phyloP scores from a whole-genome alignment of 2,329 filamentous ascomycete genomes.

The Tolypocladium paradoxum region DNA sequence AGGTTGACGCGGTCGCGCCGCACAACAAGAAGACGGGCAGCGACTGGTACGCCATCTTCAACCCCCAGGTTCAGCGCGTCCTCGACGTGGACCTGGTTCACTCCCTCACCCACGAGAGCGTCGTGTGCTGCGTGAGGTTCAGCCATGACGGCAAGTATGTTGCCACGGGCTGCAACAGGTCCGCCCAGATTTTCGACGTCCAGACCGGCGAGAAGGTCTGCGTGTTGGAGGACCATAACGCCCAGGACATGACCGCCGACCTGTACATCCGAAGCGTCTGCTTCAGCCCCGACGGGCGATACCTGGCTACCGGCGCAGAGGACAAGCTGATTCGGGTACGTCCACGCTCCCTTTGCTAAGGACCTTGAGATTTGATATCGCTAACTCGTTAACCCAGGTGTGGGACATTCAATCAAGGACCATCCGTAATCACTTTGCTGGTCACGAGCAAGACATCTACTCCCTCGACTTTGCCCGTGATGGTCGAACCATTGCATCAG shows the following conservation, averaged over 20 bases:
- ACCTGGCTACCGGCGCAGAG: constrained; percentile 89
- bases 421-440: constrained; percentile 89
- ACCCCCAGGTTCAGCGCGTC: constrained; percentile 77
- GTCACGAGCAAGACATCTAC: constrained; percentile 98
- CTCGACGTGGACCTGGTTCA: constrained; percentile 92
- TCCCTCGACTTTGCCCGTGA: constrained; percentile 91
- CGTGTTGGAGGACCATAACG: constrained; percentile 78
- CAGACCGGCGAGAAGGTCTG: constrained; percentile 77
- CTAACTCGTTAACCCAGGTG: constrained; percentile 45
- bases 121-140: constrained; percentile 96
- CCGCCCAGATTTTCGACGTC: constrained; percentile 99
- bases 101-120: constrained; percentile 85
- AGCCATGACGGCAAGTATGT: constrained; percentile 92
- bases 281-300: constrained; percentile 93
- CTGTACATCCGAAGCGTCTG: constrained; percentile 96
- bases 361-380: background rate
- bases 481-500: constrained; percentile 87
- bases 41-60: constrained; percentile 97
- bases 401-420: constrained; percentile 82
- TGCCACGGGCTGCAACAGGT: constrained; percentile 92
- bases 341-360: constrained; percentile 6
- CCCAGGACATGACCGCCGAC: constrained; percentile 72
- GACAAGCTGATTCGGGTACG: constrained; percentile 92
- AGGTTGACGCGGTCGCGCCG: constrained; percentile 73
- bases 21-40: constrained; percentile 80